A percentile compares a stretch with the other conserved stretches of the same genome.
Evolutionary conservation across 2,329 filamentous ascomycete species (phyloP).

Genomic region (Hymenoscyphus linearis): DNA sequence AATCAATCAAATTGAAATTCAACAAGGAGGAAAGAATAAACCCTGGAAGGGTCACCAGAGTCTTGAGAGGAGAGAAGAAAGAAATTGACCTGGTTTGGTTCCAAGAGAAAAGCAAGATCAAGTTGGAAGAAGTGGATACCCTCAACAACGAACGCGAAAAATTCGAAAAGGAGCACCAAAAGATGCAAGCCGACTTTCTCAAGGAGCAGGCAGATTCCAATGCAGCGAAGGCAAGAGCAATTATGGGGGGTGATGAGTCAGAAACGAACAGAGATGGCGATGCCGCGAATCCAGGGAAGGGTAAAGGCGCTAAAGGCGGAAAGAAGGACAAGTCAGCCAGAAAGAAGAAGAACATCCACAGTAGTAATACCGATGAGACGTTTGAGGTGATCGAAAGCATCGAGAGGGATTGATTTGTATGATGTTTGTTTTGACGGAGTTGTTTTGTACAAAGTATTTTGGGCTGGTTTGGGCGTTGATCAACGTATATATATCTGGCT

Average conservation of each 20-base stretch:
- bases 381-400: constrained; percentile 28
- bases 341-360: constrained; percentile 28
- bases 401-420: constrained; percentile 8
- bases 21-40: constrained; percentile 69
- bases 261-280: constrained; percentile 12
- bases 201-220: constrained; percentile 28
- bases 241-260: constrained; percentile 13
- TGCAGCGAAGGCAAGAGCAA: not conserved
- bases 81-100: constrained; percentile 59
- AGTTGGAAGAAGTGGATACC: not conserved
- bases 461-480: not conserved
- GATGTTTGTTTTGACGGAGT: not conserved
- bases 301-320: constrained; percentile 5
- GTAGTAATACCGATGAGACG: constrained; percentile 25
- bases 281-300: constrained; percentile 18
- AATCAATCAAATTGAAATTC: constrained; percentile 77
- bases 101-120: constrained; percentile 35
- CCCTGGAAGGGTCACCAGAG: constrained; percentile 57
- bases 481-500: not conserved
- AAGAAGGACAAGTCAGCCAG: constrained; percentile 17
- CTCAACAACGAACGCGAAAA: constrained; percentile 11
- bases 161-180: constrained; percentile 36
- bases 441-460: not conserved
- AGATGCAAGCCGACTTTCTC: not conserved
- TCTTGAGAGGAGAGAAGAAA: constrained; percentile 55